These are phyloP conservation scores for Aspergillus biplanus DNA, from an alignment of 495 filamentous ascomycete genomes.

Conservation along the genomic window DNA sequence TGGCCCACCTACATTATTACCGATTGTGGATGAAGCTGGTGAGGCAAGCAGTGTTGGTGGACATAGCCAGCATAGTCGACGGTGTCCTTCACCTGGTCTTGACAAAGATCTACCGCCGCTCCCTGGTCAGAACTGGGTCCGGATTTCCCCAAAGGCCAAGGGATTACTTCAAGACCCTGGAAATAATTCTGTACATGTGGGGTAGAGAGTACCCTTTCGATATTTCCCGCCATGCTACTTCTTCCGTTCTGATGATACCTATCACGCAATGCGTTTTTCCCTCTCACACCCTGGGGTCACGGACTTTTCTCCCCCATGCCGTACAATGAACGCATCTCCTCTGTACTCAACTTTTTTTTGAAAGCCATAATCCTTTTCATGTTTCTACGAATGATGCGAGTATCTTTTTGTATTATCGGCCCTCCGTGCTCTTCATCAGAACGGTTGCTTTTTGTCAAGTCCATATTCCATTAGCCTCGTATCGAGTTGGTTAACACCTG, in stretches of 20 bases:
- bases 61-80: conserved; percentile 43
- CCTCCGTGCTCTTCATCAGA: conserved; percentile 23
- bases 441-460: conserved; percentile 21
- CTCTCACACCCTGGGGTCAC: conserved; percentile 18
- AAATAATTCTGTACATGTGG: conserved; percentile 8
- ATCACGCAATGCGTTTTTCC: conserved; percentile 23
- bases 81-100: conserved; percentile 33
- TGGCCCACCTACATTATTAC: conserved; percentile 70
- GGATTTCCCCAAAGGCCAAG: conserved; percentile 33
- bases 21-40: conserved; percentile 88
- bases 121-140: conserved; percentile 33
- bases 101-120: conserved; percentile 62
- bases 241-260: conserved; percentile 28
- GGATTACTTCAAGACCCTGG: conserved; percentile 25
- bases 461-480: conserved; percentile 22
- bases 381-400: conserved; percentile 45
- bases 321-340: conserved; percentile 30
- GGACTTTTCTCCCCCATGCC: conserved; percentile 26
- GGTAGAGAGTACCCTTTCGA: conserved; percentile 1
- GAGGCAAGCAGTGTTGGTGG: conserved; percentile 76
- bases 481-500: conserved; percentile 19
- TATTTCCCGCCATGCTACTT: conserved; percentile 12
- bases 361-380: conserved; percentile 39
- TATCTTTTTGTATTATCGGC: conserved; percentile 30
- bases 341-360: conserved; percentile 9